Base-by-base conservation (phyloP, 2,329 filamentous ascomycete genomes). In the Aspergillus sp. region DNA sequence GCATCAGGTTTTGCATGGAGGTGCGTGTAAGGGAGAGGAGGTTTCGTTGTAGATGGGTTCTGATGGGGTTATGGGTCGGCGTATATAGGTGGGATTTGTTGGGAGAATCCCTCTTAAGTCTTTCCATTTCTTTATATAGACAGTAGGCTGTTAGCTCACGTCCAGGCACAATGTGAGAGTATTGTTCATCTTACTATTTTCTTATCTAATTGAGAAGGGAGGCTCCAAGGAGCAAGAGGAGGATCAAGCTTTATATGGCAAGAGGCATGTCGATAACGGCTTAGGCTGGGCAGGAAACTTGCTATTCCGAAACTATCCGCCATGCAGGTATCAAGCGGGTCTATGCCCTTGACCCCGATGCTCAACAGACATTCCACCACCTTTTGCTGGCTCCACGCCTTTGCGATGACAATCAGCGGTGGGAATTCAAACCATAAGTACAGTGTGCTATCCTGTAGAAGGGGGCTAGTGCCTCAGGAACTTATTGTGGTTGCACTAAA, bases 1-100 rank as follows among this genome's bases (percentile, higher is more conserved):
- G 4, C 72, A 75, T 59, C 49, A 49, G n/a, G 63, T 74, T 37
- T 44, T 76, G 46, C 63, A 75, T 57, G 15, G 41, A 10, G 73
- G 73, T 0, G 60, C 68, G 20, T 76, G 73, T 59, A 53, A 35
- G 9, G 53, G 46, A 12, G 42, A 43, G n/a, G 56, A 61, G 44
- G 27, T 54, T 20, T 20, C 49, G 7, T 48, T 25, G 20, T 43
- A 43, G 10, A 10, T 20, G 15, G 37, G 37, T 4, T 30, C 2
- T 10, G 9, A 30, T 30, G 25, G 25, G 10, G 9, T 5, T 7
- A 7, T 12, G 10, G 9, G 9, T 30, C 23, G 20, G 20, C 20
- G 20, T 22, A 33, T 33, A 33, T 12, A 33, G 30, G n/a, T 9
- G 20, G 20, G 20, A 4, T 22, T 22, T 22, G 5, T 22, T 22